Evolutionary conservation across 2,329 filamentous ascomycete species (phyloP), one percentile per base, ranked within the genome.

Genomic region (Chaetomium olivaceum): DNA sequence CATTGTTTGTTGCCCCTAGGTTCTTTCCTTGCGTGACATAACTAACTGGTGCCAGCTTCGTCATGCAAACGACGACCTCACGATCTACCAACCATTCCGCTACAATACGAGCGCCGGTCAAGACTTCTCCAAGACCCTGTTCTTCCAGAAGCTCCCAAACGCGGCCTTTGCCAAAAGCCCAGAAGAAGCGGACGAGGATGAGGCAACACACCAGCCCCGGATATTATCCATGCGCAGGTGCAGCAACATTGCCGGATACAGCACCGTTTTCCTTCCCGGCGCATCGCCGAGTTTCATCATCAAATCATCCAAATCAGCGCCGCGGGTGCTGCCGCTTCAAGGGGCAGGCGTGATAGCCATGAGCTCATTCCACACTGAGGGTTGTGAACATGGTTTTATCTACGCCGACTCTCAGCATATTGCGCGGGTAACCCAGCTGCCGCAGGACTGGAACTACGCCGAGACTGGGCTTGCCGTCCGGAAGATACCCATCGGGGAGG

Each of bases 11-110:
- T 23, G 6, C 21, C 29, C 46, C 16, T 4, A 27, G 12, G 31
- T 36, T 12, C 16, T 6, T 58, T 46, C 25, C 3, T 55, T 8
- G 6, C 9, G 36, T 16, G 39, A 4, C n/a, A n/a, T n/a, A n/a
- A 21, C 64, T 68, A 21, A 74, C 58, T 14, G 43, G 39, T 25
- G 25, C 23, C 69, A 93, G 90, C 80, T 93, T 31, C 91, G 94
- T 59, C 92, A 92, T 58, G 83, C 86, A 11, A 89, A 87, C 66
- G 90, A 97, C 69, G 93, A 98, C 74, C 80, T 98, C 39, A 90
- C 90, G 12, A 85, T 98, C 55, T 99, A 98, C 75, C 88, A 95
- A 74, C 93, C 94, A 1, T 90, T 92, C 71, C 83, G 86, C 51
- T 80, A 80, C 67, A 78, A 74, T 48, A 74, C 73, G 31, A 76